Evolutionary conservation across 257 asterid species (phyloP).

Genomic region (Echites panduratus): DNA sequence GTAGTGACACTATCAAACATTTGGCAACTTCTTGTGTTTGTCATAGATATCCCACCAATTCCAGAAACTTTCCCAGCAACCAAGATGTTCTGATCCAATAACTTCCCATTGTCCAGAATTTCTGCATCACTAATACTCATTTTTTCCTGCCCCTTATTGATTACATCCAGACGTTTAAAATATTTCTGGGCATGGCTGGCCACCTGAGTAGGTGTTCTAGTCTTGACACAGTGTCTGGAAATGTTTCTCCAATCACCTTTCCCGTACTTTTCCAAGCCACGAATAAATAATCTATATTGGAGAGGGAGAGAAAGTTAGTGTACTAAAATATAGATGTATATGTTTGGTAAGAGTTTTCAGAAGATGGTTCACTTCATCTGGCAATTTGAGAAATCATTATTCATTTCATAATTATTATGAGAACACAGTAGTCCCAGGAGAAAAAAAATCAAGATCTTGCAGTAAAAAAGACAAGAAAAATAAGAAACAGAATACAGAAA

Average conservation of each 20-base stretch:
- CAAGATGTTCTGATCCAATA: slow-evolving; percentile 1
- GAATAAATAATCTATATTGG: slow-evolving; percentile 19
- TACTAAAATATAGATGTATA: neutral
- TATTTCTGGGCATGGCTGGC: slow-evolving; percentile 28
- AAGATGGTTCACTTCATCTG: neutral
- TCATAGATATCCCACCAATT: slow-evolving; percentile 1
- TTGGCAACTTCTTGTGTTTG: neutral
- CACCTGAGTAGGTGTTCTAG: slow-evolving; percentile 25
- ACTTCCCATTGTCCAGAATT: slow-evolving; percentile 10
- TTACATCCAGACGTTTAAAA: neutral
- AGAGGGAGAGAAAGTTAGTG: slow-evolving; percentile 4
- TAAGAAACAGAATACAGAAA: neutral
- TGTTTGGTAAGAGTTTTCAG: neutral
- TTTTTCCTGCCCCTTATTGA: slow-evolving; percentile 5
- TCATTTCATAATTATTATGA: neutral
- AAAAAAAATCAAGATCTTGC: neutral
- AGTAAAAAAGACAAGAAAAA: neutral
- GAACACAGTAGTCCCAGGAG: neutral
- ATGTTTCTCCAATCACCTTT: slow-evolving; percentile 29
- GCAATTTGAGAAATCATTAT: neutral
- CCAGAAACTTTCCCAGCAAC: neutral
- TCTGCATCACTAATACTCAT: slow-evolving; percentile 10
- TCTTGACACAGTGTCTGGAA: slow-evolving; percentile 15
- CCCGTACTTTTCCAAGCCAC: slow-evolving; percentile 17
- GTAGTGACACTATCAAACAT: neutral